These are phyloP conservation scores for Xylaria grammica DNA, from an alignment of 495 filamentous ascomycete genomes.

Conservation along the genomic window DNA sequence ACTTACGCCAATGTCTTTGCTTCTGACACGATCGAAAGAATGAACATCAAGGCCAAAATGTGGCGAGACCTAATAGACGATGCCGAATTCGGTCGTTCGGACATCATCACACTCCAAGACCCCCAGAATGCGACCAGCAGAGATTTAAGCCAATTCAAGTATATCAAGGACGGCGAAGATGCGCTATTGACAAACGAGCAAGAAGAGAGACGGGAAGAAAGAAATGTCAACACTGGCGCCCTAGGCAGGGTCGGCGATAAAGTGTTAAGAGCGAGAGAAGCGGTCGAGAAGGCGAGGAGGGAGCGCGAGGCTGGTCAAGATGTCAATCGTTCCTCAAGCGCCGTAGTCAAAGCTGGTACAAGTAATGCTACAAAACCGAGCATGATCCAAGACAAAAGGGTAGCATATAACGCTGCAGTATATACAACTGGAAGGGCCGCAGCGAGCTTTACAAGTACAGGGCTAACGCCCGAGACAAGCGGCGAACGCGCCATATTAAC, in stretches of 20 bases:
- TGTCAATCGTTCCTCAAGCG: slow-evolving; percentile 53
- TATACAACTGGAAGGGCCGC: slow-evolving; percentile 93
- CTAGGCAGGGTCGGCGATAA: slow-evolving; percentile 81
- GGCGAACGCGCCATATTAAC: slow-evolving; percentile 82
- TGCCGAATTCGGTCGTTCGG: slow-evolving; percentile 82
- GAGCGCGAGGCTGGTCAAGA: slow-evolving; percentile 54
- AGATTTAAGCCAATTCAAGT: slow-evolving; percentile 88
- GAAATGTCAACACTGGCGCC: slow-evolving; percentile 74
- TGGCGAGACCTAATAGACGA: slow-evolving; percentile 93
- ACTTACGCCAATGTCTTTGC: slow-evolving; percentile 91
- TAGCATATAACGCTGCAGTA: slow-evolving; percentile 81
- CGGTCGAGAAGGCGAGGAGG: slow-evolving; percentile 79
- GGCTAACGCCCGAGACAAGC: slow-evolving; percentile 88
- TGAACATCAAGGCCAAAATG: slow-evolving; percentile 98
- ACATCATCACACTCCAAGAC: slow-evolving; percentile 97
- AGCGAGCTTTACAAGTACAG: slow-evolving; percentile 93
- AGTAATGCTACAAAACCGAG: slow-evolving; percentile 36
- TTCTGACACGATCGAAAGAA: slow-evolving; percentile 90
- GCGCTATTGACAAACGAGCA: slow-evolving; percentile 62
- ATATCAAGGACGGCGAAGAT: slow-evolving; percentile 80
- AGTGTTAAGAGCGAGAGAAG: slow-evolving; percentile 89
- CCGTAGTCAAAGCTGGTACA: slow-evolving; percentile 48
- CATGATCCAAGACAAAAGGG: slow-evolving; percentile 54
- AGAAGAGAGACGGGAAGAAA: slow-evolving; percentile 59
- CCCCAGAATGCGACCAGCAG: slow-evolving; percentile 86